Base-by-base conservation (phyloP, 2,329 filamentous ascomycete species). In the Nakataea oryzae region DNA sequence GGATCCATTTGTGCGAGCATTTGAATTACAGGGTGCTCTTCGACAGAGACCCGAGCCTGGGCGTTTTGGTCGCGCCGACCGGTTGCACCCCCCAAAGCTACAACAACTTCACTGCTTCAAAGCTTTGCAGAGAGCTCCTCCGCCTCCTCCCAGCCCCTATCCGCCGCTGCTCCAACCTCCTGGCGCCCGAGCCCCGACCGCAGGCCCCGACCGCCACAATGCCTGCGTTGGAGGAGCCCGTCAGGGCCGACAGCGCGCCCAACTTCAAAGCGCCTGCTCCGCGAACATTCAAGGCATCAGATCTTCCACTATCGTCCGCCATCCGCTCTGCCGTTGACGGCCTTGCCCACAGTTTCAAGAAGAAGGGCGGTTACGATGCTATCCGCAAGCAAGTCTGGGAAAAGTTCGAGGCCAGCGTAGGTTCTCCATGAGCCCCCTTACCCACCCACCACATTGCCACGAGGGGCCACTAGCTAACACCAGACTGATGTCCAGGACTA, bases 321-420 rank as follows among this genome's bases (percentile, higher is more conserved):
- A 90, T 90, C 61, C 82, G 88, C 66, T 82, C 83, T 1, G 86
- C 87, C 1, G 91, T 93, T 62, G 89, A 93, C 68, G 83, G 81
- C 21, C 81, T 93, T 27, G 84, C 89, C n/a, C 87, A 90, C 70
- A 87, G 83, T 13, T 93, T 93, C 77, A 93, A 93, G 75, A 93
- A 93, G 76, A 91, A 91, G 74, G 90, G 90, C 64, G 88, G 89
- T 63, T 95, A 93, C 70, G 90, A 95, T 74, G 78, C 82, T 17
- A 83, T 93, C 65, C 86, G 90, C 64, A 93, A 91, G 71, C 83
- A 89, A 68, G 81, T 90, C 13, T 91, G 89, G 83, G 84, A 89
- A 57, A 86, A 89, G 63, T 90, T 91, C 67, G 85, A 87, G 69
- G 81, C 83, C 32, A 87, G 85, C 67, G 88, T 91, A 81, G 27